Conservation (phyloP, 768 basidiomycete genomes). For the Kwoniella dendrophila region DNA sequence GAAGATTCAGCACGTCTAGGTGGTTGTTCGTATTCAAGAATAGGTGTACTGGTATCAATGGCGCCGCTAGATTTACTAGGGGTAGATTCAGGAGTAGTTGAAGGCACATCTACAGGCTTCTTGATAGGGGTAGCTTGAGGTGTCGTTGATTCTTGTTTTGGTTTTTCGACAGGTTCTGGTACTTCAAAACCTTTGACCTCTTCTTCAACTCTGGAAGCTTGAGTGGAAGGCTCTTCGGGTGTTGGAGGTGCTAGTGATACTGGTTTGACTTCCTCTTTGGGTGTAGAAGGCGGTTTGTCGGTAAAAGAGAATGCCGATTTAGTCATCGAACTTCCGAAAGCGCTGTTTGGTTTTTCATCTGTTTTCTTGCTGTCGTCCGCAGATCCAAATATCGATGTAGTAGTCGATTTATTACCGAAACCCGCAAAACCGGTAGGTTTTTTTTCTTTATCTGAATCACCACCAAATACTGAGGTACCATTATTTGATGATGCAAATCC, state of each 20-base stretch:
- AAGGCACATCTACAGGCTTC: not conserved
- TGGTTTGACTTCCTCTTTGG: not conserved
- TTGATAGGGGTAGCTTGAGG: conserved; percentile 4
- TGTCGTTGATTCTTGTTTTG: conserved; percentile 8
- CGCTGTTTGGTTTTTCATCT: not conserved
- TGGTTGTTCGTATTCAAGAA: not conserved
- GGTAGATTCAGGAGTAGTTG: conserved; percentile 5
- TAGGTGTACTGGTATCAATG: not conserved
- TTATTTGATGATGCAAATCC: conserved; percentile 13
- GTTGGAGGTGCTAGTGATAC: not conserved
- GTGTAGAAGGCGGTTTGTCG: not conserved
- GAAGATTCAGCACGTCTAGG: not conserved
- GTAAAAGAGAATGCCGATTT: conserved; percentile 9
- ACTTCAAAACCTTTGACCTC: conserved; percentile 18
- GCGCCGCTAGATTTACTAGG: not conserved
- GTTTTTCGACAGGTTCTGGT: not conserved
- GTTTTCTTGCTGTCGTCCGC: not conserved
- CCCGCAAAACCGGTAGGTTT: conserved; percentile 3
- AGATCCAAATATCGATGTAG: conserved; percentile 7
- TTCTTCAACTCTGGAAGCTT: no score
- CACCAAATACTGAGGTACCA: conserved; percentile 16
- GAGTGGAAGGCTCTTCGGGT: no score
- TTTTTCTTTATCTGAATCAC: conserved; percentile 5
- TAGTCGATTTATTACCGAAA: not conserved
- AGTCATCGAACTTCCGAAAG: not conserved